These are phyloP conservation scores for Pseudozyma sp. DNA, from an alignment of 1,284 basidiomycete genomes.

Conservation along the genomic window DNA sequence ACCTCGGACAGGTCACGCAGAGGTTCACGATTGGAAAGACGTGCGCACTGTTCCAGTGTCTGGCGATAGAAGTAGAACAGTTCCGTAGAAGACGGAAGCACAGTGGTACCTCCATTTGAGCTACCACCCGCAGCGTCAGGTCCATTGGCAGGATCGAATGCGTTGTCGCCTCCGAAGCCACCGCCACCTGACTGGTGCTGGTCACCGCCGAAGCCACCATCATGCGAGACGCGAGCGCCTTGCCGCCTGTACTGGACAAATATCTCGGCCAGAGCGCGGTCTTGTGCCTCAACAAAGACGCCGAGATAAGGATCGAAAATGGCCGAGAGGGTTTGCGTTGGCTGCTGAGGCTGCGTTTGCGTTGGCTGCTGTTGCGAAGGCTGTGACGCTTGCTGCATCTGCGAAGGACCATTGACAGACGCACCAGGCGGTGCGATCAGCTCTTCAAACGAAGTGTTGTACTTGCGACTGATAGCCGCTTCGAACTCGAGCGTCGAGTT, in stretches of 20 bases:
- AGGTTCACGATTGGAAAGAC: slow-evolving; percentile 62
- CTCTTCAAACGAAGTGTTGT: slow-evolving; percentile 47
- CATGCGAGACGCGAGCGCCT: slow-evolving; percentile 37
- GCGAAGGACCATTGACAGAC: too few species aligned
- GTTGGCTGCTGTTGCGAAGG: slow-evolving; percentile 8
- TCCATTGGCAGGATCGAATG: slow-evolving; percentile 73
- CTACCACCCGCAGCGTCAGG: slow-evolving; percentile 72
- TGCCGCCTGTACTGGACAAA: slow-evolving; percentile 45
- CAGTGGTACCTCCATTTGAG: slow-evolving; percentile 75
- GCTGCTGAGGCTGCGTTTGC: slow-evolving; percentile 6
- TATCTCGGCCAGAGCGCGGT: slow-evolving; percentile 73
- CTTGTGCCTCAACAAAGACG: slow-evolving; percentile 95
- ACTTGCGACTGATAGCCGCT: slow-evolving; percentile 53
- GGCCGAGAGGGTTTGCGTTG: slow-evolving; percentile 72
- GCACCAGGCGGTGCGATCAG: slow-evolving; percentile 26
- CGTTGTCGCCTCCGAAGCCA: slow-evolving; percentile 69
- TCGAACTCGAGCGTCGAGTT: slow-evolving; percentile 66
- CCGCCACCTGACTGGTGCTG: slow-evolving; percentile 18
- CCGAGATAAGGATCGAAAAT: slow-evolving; percentile 92
- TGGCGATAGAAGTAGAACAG: slow-evolving; percentile 97
- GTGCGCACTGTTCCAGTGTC: slow-evolving; percentile 91
- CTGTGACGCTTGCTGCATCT: not conserved
- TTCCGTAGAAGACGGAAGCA: slow-evolving; percentile 93
- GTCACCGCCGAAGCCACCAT: slow-evolving; percentile 2
- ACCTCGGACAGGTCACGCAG: slow-evolving; percentile 61